Evolutionary conservation across 441 rosid genomes (phyloP).

Genomic region (Gossypium trilobum): DNA sequence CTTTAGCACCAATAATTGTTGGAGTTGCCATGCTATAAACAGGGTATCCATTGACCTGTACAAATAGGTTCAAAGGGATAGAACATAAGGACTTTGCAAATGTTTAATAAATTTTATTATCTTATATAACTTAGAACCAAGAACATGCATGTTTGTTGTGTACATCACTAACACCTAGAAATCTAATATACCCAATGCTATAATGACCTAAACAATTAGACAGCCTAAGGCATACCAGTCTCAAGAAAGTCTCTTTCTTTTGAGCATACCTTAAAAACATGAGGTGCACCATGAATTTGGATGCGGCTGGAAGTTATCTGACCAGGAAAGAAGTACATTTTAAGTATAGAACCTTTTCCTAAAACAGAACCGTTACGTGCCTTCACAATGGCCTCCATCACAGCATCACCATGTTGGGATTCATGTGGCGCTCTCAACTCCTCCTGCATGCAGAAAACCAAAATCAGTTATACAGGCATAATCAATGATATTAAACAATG

Average conservation of each 20-base stretch:
- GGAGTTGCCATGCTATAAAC: slow-evolving; percentile 99
- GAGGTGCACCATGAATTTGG: slow-evolving; percentile 88
- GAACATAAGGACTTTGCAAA: neutral
- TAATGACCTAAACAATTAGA: neutral
- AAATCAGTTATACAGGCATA: slow-evolving; percentile 11
- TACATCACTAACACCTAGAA: neutral
- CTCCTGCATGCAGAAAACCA: slow-evolving; percentile 43
- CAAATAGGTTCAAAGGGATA: slow-evolving; percentile 9
- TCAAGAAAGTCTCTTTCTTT: slow-evolving; percentile 5
- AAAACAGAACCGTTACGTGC: slow-evolving; percentile 84
- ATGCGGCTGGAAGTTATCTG: slow-evolving; percentile 83
- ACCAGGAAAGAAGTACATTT: slow-evolving; percentile 93
- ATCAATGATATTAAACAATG: neutral
- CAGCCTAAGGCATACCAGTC: slow-evolving; percentile 3
- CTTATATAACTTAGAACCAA: neutral
- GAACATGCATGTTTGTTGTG: neutral
- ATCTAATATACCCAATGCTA: neutral
- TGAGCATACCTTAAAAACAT: slow-evolving; percentile 68
- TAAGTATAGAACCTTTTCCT: slow-evolving; percentile 85
- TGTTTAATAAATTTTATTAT: neutral
- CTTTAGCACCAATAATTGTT: slow-evolving; percentile 74
- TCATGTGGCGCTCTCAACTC: slow-evolving; percentile 81
- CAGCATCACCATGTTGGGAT: slow-evolving; percentile 92
- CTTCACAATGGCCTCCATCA: slow-evolving; percentile 88
- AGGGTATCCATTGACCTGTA: slow-evolving; percentile 85